Base-by-base conservation (phyloP, 495 filamentous ascomycete species). In the Penicillium angulare region DNA sequence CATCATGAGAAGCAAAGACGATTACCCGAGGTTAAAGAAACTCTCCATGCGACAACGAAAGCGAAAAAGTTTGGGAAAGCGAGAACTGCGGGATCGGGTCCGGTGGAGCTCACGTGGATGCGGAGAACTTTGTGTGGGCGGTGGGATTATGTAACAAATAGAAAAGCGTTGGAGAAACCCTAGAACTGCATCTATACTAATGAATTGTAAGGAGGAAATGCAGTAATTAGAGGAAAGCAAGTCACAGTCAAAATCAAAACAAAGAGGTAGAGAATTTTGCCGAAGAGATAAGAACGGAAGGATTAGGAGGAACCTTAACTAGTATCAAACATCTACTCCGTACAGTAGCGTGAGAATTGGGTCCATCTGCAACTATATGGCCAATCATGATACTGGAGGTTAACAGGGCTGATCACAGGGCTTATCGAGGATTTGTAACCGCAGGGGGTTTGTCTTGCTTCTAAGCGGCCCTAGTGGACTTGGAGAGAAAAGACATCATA, bases 61-160 rank as follows among this genome's bases (percentile, higher is more conserved):
- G 53, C 47, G 49, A 57, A 57, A 64, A 65, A 63, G 53, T 60
- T 55, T 56, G 63, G 63, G 52, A 63, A 52, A 58, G 52, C 43
- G 52, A 61, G 57, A 53, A 53, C 50, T 58, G 60, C 60, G 53
- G 53, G 57, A 55, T 62, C 58, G 63, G 60, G 55, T 49, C 47
- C 46, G 50, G 53, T 57, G 55, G 53, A 47, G 44, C 61, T 64
- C 61, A 64, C 64, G 63, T 64, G 62, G 60, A 49, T 65, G 60
- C 64, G 64, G 64, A 66, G 64, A 58, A 52, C 32, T 21, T 26
- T 18, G 35, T 23, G 38, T 41, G 38, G 24, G 24, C n/a, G 9
- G 24, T 24, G 4, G 39, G 54, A 62, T 65, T 65, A 65, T 56
- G 61, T 64, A 64, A 64, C 26, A 48, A 22, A 13, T 32, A 48